Conservation (phyloP, 345 rosid species). For the Erucastrum elatum region DNA sequence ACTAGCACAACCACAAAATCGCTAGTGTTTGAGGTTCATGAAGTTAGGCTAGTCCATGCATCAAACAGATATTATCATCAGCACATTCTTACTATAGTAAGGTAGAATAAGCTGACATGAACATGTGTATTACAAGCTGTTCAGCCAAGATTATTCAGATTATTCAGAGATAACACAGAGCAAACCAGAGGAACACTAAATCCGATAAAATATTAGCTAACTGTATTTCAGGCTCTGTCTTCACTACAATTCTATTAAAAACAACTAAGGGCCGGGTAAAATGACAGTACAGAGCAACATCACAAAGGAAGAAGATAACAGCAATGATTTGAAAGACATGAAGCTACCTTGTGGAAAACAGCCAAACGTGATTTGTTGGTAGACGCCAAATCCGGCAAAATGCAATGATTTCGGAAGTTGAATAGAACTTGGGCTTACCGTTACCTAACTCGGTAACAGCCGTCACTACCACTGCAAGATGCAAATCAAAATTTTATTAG, state of each 20-base stretch:
- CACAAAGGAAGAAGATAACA: not conserved
- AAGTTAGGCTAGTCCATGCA: constrained; percentile 5
- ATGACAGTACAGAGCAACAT: not conserved
- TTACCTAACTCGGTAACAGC: constrained; percentile 89
- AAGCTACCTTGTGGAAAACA: constrained; percentile 84
- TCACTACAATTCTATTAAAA: constrained; percentile 3
- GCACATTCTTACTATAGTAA: not conserved
- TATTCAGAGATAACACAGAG: not conserved
- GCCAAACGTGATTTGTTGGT: constrained; percentile 91
- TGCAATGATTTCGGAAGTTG: constrained; percentile 84
- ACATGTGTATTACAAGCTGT: not conserved
- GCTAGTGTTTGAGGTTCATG: constrained; percentile 3
- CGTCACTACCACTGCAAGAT: constrained; percentile 80
- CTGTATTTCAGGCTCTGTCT: not conserved
- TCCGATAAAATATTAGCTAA: not conserved
- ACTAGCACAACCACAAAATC: not conserved
- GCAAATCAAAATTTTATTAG: constrained; percentile 4
- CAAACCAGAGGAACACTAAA: not conserved
- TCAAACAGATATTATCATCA: constrained; percentile 3
- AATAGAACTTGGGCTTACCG: constrained; percentile 90
- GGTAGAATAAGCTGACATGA: not conserved
- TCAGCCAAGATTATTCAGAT: not conserved
- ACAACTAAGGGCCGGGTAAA: not conserved
- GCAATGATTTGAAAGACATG: constrained; percentile 7
- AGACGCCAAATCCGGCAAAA: constrained; percentile 92